phyloP scores from a whole-genome alignment of 1,139 yeast species.

The Yamadazyma songkhlaensis region DNA sequence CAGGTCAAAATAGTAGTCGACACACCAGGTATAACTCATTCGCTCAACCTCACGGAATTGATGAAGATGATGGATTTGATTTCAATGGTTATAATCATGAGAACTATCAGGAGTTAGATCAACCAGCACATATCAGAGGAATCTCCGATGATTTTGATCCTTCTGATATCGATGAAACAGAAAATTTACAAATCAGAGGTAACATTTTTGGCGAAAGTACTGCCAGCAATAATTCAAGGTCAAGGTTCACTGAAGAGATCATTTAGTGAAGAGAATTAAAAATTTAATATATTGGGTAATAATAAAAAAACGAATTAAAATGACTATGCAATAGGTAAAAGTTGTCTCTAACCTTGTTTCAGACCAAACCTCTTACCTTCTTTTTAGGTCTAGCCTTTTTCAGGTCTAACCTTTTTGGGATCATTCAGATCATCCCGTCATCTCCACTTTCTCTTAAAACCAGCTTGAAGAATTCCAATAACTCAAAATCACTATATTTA shows the following conservation, averaged over 20 bases:
- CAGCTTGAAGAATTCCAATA: conserved; percentile 6
- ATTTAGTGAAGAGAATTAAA: conserved; percentile 1
- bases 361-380: too few species aligned
- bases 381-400: too few species aligned
- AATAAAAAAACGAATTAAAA: too few species aligned
- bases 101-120: conserved; percentile 4
- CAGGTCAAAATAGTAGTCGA: conserved; percentile 14
- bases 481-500: conserved; percentile 5
- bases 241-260: conserved; percentile 25
- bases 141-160: conserved; percentile 15
- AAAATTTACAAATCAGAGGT: conserved; percentile 12
- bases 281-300: not conserved
- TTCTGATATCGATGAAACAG: conserved; percentile 15
- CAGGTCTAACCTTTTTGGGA: too few species aligned
- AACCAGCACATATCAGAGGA: conserved; percentile 5
- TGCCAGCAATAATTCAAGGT: conserved; percentile 21
- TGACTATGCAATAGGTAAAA: too few species aligned
- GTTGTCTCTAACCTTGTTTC: too few species aligned
- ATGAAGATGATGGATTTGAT: conserved; percentile 14
- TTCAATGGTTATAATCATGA: conserved; percentile 7
- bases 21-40: conserved; percentile 15
- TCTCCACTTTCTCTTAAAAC: conserved; percentile 1
- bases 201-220: conserved; percentile 17
- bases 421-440: too few species aligned
- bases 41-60: conserved; percentile 7